phyloP scores from a whole-genome alignment of 2,329 filamentous ascomycete genomes.

The Epichloe brachyelytri region DNA sequence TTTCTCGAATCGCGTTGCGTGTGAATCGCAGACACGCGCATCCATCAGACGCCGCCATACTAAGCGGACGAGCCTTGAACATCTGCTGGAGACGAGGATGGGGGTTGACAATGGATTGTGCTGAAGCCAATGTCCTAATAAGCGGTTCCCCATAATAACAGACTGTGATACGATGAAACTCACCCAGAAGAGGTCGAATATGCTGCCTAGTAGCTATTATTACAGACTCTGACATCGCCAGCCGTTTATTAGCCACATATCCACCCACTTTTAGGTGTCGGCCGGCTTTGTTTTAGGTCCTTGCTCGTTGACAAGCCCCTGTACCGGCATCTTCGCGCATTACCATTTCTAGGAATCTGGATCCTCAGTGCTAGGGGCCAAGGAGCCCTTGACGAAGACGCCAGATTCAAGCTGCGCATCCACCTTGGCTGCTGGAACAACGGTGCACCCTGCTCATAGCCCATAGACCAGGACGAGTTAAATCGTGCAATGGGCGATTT shows the following conservation, averaged over 20 bases:
- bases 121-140: too few species aligned
- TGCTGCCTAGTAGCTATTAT: too few species aligned
- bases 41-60: not conserved
- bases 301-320: not conserved
- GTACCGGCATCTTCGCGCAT: not conserved
- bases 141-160: too few species aligned
- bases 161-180: too few species aligned
- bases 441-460: too few species aligned
- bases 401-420: not conserved
- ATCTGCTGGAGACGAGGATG: too few species aligned
- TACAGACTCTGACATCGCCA: slow-evolving; percentile 1
- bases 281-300: not conserved
- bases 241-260: not conserved
- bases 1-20: not conserved
- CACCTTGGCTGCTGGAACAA: not conserved
- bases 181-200: too few species aligned
- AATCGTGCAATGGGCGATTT: too few species aligned
- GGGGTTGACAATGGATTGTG: too few species aligned
- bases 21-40: not conserved
- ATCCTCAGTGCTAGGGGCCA: not conserved
- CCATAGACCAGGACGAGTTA: too few species aligned
- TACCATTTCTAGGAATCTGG: not conserved
- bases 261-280: not conserved
- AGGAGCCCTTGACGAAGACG: not conserved
- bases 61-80: not conserved